A percentile compares a stretch with the other conserved stretches of the same genome.
These are phyloP conservation scores for Chaetomiaceae sp. DNA, from an alignment of 2,329 filamentous ascomycete species.

Conservation along the genomic window DNA sequence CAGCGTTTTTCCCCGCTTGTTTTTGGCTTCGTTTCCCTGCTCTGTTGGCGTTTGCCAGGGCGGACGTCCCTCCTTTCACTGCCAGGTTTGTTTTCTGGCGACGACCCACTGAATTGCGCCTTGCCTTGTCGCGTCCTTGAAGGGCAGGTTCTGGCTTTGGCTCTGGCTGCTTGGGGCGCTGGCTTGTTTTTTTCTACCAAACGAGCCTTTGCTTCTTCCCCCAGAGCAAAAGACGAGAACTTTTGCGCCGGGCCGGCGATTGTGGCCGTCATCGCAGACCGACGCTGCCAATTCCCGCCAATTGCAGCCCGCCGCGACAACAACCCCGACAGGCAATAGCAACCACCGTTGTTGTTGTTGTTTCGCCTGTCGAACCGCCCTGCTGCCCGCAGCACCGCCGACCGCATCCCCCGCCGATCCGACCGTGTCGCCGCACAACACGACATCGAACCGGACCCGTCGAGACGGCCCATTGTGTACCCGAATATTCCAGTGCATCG, in stretches of 20 bases:
- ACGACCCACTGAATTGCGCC: slow-evolving; percentile 11
- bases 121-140: slow-evolving; percentile 12
- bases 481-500: not conserved
- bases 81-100: slow-evolving; percentile 7
- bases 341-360: slow-evolving; percentile 4
- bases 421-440: not conserved
- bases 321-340: not conserved
- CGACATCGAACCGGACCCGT: not conserved
- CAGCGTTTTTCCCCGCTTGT: not conserved
- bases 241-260: slow-evolving; percentile 3
- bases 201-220: not conserved
- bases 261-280: slow-evolving; percentile 8
- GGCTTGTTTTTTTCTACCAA: slow-evolving; percentile 1
- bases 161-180: too few species aligned
- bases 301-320: slow-evolving; percentile 11
- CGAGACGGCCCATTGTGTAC: not conserved
- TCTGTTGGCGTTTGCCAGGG: slow-evolving; percentile 5
- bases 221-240: slow-evolving; percentile 6
- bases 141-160: not conserved
- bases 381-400: slow-evolving; percentile 11
- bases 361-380: not conserved
- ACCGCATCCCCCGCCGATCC: slow-evolving; percentile 2
- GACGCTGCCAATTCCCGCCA: slow-evolving; percentile 5
- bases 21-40: not conserved
- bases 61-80: slow-evolving; percentile 1